These are phyloP conservation scores for Talaromyces liani DNA, from an alignment of 495 filamentous ascomycete species.

Conservation along the genomic window DNA sequence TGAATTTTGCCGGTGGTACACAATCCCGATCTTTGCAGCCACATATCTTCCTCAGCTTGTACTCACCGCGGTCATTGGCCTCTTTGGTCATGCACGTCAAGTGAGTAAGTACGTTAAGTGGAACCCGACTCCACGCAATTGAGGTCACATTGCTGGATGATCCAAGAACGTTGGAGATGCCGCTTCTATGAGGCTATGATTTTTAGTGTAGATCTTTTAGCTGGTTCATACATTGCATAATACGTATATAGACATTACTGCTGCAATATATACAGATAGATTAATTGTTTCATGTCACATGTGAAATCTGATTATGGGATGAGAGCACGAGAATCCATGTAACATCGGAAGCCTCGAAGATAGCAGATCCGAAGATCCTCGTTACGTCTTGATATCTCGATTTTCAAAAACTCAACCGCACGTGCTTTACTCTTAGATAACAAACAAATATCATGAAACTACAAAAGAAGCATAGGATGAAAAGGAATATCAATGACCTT, in stretches of 20 bases:
- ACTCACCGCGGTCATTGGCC: conserved; percentile 21
- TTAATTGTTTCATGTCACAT: background rate
- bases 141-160: conserved; percentile 2
- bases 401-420: background rate
- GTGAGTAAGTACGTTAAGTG: conserved; percentile 24
- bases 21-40: conserved; percentile 21
- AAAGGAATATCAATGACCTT: background rate
- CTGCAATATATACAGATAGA: background rate
- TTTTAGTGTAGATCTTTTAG: background rate
- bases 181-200: background rate
- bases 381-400: background rate
- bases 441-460: background rate
- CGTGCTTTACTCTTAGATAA: background rate
- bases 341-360: background rate
- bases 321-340: background rate
- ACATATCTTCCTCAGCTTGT: conserved; percentile 23
- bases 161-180: background rate
- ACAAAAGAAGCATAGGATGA: too few relatives aligned
- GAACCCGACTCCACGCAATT: conserved; percentile 25
- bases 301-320: background rate
- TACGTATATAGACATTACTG: background rate
- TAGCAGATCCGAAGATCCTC: background rate
- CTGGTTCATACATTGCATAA: background rate
- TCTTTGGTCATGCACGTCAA: conserved; percentile 28
- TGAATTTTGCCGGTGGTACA: conserved; percentile 19